phyloP scores from a whole-genome alignment of 148 eudicot species.

The Arbutus unedo region DNA sequence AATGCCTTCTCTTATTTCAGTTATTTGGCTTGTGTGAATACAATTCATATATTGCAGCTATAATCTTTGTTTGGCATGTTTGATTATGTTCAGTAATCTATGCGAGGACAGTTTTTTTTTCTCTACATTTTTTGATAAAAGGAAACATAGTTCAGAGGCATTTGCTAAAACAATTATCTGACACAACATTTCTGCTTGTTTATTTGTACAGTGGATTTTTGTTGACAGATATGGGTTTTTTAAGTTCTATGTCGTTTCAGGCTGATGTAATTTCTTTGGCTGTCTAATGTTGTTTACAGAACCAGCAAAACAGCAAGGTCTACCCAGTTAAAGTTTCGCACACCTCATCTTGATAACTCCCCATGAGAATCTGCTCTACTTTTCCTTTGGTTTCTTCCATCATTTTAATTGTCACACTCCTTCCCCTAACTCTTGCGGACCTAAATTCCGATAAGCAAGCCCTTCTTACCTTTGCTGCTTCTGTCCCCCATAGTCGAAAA shows the following conservation, averaged over 20 bases:
- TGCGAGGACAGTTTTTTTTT: not conserved
- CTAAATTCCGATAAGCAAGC: conserved; percentile 19
- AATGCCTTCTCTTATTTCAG: not conserved
- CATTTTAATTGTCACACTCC: conserved; percentile 11
- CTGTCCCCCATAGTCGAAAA: conserved; percentile 21
- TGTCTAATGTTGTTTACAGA: conserved; percentile 3
- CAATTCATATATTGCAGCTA: not conserved
- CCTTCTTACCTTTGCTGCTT: conserved; percentile 18
- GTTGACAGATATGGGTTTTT: not conserved
- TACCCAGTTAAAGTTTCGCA: not conserved
- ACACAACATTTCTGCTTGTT: not conserved
- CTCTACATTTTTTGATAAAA: not conserved
- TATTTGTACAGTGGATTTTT: not conserved
- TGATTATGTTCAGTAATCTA: not conserved
- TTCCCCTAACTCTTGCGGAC: conserved; percentile 12
- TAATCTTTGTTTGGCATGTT: not conserved
- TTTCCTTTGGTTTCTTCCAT: conserved; percentile 12
- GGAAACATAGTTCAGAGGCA: not conserved
- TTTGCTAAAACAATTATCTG: not conserved
- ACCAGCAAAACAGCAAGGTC: conserved; percentile 16
- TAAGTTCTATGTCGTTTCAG: not conserved
- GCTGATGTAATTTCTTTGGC: not conserved
- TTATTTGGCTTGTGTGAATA: not conserved
- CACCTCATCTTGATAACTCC: not conserved
- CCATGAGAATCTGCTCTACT: conserved; percentile 20